Percentiles rank a stretch among this genome's conserved stretches.
These are phyloP conservation scores for Fraxinus xanthoxyloides DNA, from an alignment of 305 asterid genomes.

Conservation along the genomic window DNA sequence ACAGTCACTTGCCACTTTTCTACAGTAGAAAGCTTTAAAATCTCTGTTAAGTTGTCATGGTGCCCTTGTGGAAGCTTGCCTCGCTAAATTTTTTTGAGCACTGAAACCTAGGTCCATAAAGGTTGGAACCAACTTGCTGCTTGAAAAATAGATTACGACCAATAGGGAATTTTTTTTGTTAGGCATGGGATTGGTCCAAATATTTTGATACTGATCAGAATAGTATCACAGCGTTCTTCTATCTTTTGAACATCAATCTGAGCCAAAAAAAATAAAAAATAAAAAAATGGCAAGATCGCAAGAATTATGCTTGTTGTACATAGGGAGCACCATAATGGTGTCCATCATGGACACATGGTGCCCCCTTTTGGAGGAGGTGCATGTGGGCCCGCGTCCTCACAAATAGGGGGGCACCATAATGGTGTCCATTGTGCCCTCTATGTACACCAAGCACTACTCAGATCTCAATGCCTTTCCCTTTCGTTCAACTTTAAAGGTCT, in stretches of 20 bases:
- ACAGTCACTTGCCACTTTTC: neutral
- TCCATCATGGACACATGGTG: too few relatives aligned
- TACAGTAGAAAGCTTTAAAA: neutral
- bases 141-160: neutral
- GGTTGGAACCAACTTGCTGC: neutral
- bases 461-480: constrained; percentile 1
- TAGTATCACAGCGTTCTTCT: constrained; percentile 28
- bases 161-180: constrained; percentile 21
- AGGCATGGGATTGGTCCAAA: constrained; percentile 74
- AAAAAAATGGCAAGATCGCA: constrained; percentile 38
- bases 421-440: too few relatives aligned
- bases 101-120: neutral
- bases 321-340: too few relatives aligned
- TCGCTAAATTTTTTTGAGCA: neutral
- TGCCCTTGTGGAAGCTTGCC: neutral
- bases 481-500: neutral
- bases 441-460: too few relatives aligned
- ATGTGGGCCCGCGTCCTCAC: too few relatives aligned
- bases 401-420: too few relatives aligned
- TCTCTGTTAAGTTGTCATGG: neutral
- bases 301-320: too few relatives aligned
- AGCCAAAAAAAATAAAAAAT: constrained; percentile 25
- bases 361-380: too few relatives aligned
- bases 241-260: constrained; percentile 44
- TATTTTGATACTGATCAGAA: constrained; percentile 36